Evolutionary conservation across 345 rosid species (phyloP).

Genomic region (Erodium maritimum): DNA sequence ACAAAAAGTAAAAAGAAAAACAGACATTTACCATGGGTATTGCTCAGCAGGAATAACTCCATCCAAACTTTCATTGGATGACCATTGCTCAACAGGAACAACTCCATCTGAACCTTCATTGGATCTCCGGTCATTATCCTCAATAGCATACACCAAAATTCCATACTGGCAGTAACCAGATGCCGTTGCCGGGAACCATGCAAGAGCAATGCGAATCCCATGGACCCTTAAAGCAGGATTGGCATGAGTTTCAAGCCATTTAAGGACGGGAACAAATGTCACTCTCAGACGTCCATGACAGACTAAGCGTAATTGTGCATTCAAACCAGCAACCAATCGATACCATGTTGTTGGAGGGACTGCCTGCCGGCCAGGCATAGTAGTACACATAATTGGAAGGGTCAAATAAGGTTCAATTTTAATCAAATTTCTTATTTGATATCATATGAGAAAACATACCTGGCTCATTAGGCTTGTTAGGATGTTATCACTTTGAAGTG

Average conservation of each 20-base stretch:
- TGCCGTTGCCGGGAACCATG: conserved; percentile 77
- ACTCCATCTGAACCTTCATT: conserved; percentile 22
- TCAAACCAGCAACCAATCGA: conserved; percentile 92
- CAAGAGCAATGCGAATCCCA: conserved; percentile 63
- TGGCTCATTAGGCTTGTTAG: conserved; percentile 88
- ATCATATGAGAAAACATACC: conserved; percentile 27
- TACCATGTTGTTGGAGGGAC: conserved; percentile 89
- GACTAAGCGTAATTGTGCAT: conserved; percentile 90
- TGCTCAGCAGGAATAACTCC: conserved; percentile 23
- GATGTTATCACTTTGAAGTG: conserved; percentile 82
- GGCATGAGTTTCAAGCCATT: conserved; percentile 90
- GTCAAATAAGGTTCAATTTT: background rate
- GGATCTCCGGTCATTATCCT: conserved; percentile 27
- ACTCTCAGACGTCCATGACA: conserved; percentile 58
- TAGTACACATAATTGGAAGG: background rate
- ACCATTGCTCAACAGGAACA: conserved; percentile 20
- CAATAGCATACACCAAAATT: conserved; percentile 47
- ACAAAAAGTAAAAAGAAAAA: conserved; percentile 5
- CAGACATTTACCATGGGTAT: conserved; percentile 40
- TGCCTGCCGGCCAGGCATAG: conserved; percentile 29
- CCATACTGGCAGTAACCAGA: conserved; percentile 88
- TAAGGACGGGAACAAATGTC: conserved; percentile 57
- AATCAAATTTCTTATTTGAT: background rate
- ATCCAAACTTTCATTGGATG: conserved; percentile 26
- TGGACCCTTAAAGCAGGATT: conserved; percentile 67